Conservation (phyloP, 768 basidiomycete species). For the Galerina sulciceps region DNA sequence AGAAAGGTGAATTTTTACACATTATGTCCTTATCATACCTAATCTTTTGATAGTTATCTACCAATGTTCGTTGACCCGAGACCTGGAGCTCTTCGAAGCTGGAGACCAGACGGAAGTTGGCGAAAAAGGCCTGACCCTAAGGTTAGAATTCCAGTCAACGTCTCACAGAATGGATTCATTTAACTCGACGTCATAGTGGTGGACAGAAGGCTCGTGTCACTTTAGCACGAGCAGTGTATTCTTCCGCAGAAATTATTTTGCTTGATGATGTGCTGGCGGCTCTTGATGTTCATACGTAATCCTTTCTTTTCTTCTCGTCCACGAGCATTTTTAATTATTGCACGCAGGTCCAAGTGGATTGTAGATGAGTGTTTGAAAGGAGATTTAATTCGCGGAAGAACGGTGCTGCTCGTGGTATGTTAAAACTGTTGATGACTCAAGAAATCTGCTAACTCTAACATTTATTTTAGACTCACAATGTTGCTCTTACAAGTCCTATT, state of each 20-base stretch:
- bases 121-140: constrained; percentile 64
- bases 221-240: constrained; percentile 51
- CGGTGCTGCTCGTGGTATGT: constrained; percentile 78
- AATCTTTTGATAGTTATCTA: constrained; percentile 48
- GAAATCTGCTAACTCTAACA: background rate
- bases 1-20: constrained; percentile 39
- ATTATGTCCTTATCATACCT: background rate
- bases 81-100: constrained; percentile 67
- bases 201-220: constrained; percentile 56
- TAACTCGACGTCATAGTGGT: constrained; percentile 32
- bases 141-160: constrained; percentile 5
- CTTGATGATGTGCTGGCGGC: constrained; percentile 80
- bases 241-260: constrained; percentile 61
- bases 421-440: background rate
- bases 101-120: constrained; percentile 73
- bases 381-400: constrained; percentile 76
- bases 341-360: constrained; percentile 80
- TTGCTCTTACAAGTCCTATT: constrained; percentile 55
- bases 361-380: constrained; percentile 81
- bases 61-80: constrained; percentile 74
- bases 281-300: constrained; percentile 45
- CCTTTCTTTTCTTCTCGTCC: background rate
- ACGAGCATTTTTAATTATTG: constrained; percentile 28
- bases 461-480: constrained; percentile 53
- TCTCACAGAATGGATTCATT: background rate